A percentile compares a stretch with the other conserved stretches of the same genome.
These are phyloP conservation scores for Aspergillus hortae DNA, from an alignment of 2,329 filamentous ascomycete genomes.

Conservation along the genomic window DNA sequence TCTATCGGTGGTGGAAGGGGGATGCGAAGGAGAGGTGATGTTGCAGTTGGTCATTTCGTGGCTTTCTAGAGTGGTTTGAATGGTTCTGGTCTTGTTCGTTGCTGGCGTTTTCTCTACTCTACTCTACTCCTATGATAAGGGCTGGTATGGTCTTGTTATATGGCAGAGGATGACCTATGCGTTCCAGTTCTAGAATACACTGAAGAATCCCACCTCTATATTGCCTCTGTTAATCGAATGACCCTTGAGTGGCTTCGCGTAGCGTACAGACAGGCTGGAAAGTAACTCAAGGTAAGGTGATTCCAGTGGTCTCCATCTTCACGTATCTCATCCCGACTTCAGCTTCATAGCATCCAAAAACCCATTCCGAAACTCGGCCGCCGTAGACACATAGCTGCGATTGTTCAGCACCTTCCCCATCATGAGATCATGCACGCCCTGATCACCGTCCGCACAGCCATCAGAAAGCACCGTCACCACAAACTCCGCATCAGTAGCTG, in stretches of 20 bases:
- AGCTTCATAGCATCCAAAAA: background rate
- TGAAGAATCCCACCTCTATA: background rate
- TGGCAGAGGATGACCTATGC: too few species aligned
- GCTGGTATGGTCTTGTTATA: too few species aligned
- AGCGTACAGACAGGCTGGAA: background rate
- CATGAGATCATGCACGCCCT: background rate
- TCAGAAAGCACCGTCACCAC: background rate
- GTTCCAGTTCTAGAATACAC: too few species aligned
- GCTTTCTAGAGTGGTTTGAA: background rate
- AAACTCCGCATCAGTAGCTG: background rate
- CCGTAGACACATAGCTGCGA: background rate
- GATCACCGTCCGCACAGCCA: background rate
- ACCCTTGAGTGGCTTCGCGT: background rate
- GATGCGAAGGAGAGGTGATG: background rate
- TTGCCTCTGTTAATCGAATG: background rate
- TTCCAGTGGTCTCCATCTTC: background rate
- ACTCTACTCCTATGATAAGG: too few species aligned
- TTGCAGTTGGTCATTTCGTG: background rate
- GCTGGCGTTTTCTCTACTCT: too few species aligned
- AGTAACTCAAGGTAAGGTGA: background rate
- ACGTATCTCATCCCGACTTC: background rate
- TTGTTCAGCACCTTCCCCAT: background rate
- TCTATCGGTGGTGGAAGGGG: constrained; percentile 22
- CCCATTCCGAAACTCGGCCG: background rate
- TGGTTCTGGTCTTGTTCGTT: too few species aligned